Conservation (phyloP, 2,329 filamentous ascomycete genomes). For the Pseudocercospora cruenta region DNA sequence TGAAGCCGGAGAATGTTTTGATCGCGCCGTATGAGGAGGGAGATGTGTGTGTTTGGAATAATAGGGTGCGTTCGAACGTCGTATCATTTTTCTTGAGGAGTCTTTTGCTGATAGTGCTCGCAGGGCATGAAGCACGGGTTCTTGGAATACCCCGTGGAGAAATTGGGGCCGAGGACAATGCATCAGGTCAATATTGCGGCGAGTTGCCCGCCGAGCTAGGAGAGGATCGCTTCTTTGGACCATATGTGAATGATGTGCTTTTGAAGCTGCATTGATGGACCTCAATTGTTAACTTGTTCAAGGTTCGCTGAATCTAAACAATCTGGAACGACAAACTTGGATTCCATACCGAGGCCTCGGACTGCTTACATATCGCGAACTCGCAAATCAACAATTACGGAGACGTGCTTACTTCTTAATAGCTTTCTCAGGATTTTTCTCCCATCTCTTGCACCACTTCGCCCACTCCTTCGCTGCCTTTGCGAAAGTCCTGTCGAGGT, state of each 20-base stretch:
- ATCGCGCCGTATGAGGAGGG: slow-evolving; percentile 8
- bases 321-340: background rate
- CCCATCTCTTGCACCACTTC: slow-evolving; percentile 38
- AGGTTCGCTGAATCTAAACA: background rate
- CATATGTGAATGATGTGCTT: background rate
- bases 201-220: background rate
- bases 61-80: background rate
- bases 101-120: background rate
- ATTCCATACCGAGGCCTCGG: background rate
- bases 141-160: background rate
- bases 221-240: background rate
- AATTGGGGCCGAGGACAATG: slow-evolving; percentile 1
- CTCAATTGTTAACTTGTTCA: background rate
- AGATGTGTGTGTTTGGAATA: slow-evolving; percentile 4
- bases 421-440: slow-evolving; percentile 25
- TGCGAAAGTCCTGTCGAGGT: slow-evolving; percentile 21
- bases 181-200: slow-evolving; percentile 9
- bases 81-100: background rate
- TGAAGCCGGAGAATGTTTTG: slow-evolving; percentile 7
- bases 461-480: slow-evolving; percentile 28
- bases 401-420: slow-evolving; percentile 33
- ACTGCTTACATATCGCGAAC: background rate
- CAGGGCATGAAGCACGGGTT: slow-evolving; percentile 10
- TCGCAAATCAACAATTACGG: background rate
- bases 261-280: background rate